Percentiles rank a stretch among this genome's conserved stretches.
These are phyloP conservation scores for Monilinia aucupariae DNA, from an alignment of 2,329 filamentous ascomycete species.

Conservation along the genomic window DNA sequence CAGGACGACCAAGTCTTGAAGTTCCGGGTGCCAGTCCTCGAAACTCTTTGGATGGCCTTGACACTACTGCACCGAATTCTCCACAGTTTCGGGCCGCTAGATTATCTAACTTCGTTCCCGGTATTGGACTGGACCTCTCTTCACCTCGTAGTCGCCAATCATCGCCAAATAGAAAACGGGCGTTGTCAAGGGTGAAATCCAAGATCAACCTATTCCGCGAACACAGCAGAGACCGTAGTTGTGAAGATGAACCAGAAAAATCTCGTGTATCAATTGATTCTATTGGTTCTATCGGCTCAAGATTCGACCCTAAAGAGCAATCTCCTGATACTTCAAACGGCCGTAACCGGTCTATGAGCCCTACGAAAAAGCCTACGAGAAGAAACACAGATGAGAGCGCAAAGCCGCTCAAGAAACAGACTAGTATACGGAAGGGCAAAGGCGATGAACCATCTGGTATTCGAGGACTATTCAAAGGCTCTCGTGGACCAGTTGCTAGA, in stretches of 20 bases:
- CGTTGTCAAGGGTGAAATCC: slow-evolving; percentile 41
- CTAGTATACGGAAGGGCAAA: slow-evolving; percentile 44
- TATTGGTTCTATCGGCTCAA: slow-evolving; percentile 11
- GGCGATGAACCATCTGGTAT: slow-evolving; percentile 51
- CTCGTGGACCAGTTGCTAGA: slow-evolving; percentile 58
- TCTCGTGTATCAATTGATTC: slow-evolving; percentile 14
- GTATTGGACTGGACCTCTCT: slow-evolving; percentile 58
- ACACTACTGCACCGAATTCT: slow-evolving; percentile 39
- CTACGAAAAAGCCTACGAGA: slow-evolving; percentile 36
- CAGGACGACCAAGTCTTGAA: slow-evolving; percentile 42
- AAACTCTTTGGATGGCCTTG: slow-evolving; percentile 41
- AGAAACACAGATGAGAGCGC: slow-evolving; percentile 43
- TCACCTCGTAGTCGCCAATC: slow-evolving; percentile 55
- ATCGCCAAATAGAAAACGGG: slow-evolving; percentile 56
- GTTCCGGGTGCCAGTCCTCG: slow-evolving; percentile 39
- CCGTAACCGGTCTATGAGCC: slow-evolving; percentile 36
- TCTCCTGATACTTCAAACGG: slow-evolving; percentile 24
- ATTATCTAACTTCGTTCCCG: slow-evolving; percentile 41
- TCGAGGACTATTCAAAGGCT: slow-evolving; percentile 71
- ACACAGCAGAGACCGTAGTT: slow-evolving; percentile 44
- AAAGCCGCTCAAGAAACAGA: slow-evolving; percentile 45
- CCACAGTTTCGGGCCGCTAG: slow-evolving; percentile 27
- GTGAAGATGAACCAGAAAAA: slow-evolving; percentile 37
- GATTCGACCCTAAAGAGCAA: slow-evolving; percentile 23
- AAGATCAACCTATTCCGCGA: slow-evolving; percentile 37